phyloP scores from a whole-genome alignment of 2,329 filamentous ascomycete species.

The Seiridium unicorne region DNA sequence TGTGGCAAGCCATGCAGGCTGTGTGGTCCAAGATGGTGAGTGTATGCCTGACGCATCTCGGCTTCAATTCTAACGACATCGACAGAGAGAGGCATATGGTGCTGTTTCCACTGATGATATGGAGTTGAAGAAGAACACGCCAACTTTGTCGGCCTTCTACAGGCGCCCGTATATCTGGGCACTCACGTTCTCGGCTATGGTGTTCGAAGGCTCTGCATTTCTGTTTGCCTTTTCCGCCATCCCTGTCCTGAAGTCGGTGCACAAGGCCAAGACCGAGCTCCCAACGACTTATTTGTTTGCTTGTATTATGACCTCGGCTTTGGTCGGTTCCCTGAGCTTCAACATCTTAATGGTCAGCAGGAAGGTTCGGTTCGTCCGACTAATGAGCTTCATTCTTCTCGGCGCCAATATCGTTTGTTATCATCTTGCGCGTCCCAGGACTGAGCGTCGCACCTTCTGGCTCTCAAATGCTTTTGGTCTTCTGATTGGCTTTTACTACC shows the following conservation, averaged over 20 bases:
- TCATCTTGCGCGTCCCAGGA: constrained; percentile 33
- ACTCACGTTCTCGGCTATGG: constrained; percentile 50
- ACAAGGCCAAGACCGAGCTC: constrained; percentile 25
- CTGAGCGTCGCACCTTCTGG: constrained; percentile 48
- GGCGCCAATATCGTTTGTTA: constrained; percentile 37
- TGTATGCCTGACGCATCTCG: background rate
- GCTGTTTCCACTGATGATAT: constrained; percentile 8
- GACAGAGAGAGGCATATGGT: constrained; percentile 25
- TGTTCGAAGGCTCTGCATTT: constrained; percentile 62
- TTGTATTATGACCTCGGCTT: constrained; percentile 27
- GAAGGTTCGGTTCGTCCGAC: constrained; percentile 31
- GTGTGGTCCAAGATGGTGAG: constrained; percentile 50
- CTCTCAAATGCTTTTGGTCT: constrained; percentile 56
- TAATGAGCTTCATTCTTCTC: constrained; percentile 30
- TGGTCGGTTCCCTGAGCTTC: constrained; percentile 24
- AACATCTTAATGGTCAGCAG: constrained; percentile 29
- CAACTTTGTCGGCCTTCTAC: constrained; percentile 21
- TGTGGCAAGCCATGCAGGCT: constrained; percentile 40
- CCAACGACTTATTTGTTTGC: constrained; percentile 26
- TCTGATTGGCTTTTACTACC: constrained; percentile 58
- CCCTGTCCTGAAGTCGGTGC: constrained; percentile 47
- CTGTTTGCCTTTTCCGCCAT: constrained; percentile 65
- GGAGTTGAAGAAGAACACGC: constrained; percentile 5
- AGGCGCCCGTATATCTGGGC: constrained; percentile 48
- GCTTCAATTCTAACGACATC: background rate